Evolutionary conservation across 441 rosid genomes (phyloP).

Genomic region (Gossypium gossypioides): DNA sequence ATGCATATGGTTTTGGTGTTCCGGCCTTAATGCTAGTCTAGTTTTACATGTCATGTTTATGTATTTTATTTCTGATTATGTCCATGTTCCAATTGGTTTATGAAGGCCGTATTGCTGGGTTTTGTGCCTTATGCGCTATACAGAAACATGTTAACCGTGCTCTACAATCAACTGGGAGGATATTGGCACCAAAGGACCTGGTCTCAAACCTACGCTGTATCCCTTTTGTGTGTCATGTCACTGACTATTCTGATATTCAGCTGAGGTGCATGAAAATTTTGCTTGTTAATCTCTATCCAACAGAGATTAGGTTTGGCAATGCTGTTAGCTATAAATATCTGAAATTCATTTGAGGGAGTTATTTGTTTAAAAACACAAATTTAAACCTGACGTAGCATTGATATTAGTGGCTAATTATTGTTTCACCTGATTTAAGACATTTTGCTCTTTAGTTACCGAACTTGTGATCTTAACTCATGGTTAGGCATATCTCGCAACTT

Average conservation of each 20-base stretch:
- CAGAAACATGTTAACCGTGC: conserved; percentile 88
- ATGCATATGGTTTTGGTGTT: background rate
- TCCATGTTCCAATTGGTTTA: conserved; percentile 15
- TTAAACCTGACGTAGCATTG: background rate
- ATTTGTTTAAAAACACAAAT: background rate
- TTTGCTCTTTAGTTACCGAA: background rate
- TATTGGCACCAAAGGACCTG: conserved; percentile 70
- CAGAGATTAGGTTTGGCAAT: background rate
- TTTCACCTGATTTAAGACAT: background rate
- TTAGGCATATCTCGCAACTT: conserved; percentile 84
- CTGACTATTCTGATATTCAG: conserved; percentile 1
- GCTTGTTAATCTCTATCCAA: background rate
- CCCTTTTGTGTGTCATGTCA: conserved; percentile 23
- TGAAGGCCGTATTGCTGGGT: conserved; percentile 85
- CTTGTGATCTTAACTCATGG: conserved; percentile 29
- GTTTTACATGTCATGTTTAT: background rate
- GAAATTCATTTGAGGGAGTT: background rate
- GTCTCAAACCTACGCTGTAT: conserved; percentile 87
- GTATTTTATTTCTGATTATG: conserved; percentile 10
- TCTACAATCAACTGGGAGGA: conserved; percentile 62
- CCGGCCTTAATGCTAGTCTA: background rate
- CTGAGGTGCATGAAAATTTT: background rate
- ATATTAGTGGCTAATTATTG: background rate
- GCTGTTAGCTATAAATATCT: background rate
- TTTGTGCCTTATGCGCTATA: conserved; percentile 93